Percentiles rank a stretch among this genome's conserved stretches.
These are phyloP conservation scores for Fusarium goolgardi DNA, from an alignment of 2,329 filamentous ascomycete species.

Conservation along the genomic window DNA sequence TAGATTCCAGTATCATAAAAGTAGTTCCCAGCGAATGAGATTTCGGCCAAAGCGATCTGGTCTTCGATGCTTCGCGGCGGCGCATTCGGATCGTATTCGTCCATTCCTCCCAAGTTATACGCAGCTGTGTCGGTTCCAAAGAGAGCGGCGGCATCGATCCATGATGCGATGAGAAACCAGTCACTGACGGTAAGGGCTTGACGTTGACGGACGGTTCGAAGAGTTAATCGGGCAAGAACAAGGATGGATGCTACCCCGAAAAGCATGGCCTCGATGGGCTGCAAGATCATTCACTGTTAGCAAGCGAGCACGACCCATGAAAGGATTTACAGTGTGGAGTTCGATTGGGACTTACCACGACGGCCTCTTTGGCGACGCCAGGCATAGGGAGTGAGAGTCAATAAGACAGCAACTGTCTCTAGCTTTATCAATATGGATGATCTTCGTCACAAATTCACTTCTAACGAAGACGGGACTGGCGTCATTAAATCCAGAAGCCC, in stretches of 20 bases:
- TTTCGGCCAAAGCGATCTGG: slow-evolving; percentile 43
- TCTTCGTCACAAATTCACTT: neutral
- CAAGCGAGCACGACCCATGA: slow-evolving; percentile 2
- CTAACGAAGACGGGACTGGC: slow-evolving; percentile 19
- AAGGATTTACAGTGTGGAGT: neutral
- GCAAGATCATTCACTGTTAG: slow-evolving; percentile 17
- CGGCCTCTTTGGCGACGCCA: slow-evolving; percentile 36
- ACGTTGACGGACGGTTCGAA: slow-evolving; percentile 44
- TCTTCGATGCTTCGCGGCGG: slow-evolving; percentile 23
- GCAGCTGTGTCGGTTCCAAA: slow-evolving; percentile 45
- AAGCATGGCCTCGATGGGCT: slow-evolving; percentile 48
- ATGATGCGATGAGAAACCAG: slow-evolving; percentile 46
- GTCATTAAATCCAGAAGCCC: slow-evolving; percentile 25
- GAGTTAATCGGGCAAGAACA: slow-evolving; percentile 38
- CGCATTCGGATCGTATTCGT: slow-evolving; percentile 40
- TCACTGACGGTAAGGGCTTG: slow-evolving; percentile 47
- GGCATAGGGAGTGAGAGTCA: slow-evolving; percentile 1
- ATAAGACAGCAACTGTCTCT: neutral
- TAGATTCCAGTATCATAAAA: slow-evolving; percentile 50
- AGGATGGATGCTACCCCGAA: slow-evolving; percentile 40
- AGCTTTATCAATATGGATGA: neutral
- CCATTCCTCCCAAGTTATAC: slow-evolving; percentile 47
- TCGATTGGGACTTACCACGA: slow-evolving; percentile 24
- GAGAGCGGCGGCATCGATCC: slow-evolving; percentile 45
- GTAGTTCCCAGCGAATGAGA: slow-evolving; percentile 49